Percentiles rank a stretch among this genome's conserved stretches.
phyloP scores from a whole-genome alignment of 495 filamentous ascomycete genomes.

The Aspergillus biplanus region DNA sequence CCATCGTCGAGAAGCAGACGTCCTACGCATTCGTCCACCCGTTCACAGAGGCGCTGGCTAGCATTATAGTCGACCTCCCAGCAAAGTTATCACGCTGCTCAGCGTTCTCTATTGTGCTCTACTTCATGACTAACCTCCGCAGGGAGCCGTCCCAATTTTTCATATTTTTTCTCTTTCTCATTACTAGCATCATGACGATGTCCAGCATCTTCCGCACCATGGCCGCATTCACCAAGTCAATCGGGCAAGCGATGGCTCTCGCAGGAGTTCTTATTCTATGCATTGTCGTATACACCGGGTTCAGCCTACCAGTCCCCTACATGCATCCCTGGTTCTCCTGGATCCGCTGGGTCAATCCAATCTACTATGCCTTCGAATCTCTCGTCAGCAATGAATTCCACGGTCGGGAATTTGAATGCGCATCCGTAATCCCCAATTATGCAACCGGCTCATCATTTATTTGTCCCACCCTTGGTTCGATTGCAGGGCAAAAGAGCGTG shows the following conservation, averaged over 20 bases:
- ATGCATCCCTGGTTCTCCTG: constrained; percentile 53
- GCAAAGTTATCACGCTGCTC: constrained; percentile 48
- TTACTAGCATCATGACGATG: constrained; percentile 56
- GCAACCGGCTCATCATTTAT: constrained; percentile 44
- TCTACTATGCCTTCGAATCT: constrained; percentile 44
- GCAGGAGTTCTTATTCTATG: constrained; percentile 46
- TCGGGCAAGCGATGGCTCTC: constrained; percentile 47
- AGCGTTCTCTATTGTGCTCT: constrained; percentile 56
- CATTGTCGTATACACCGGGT: constrained; percentile 49
- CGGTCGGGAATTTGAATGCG: constrained; percentile 48
- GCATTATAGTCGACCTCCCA: constrained; percentile 58
- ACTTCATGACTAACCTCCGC: constrained; percentile 57
- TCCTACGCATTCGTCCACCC: constrained; percentile 65
- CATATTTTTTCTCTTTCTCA: constrained; percentile 55
- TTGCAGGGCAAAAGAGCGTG: constrained; percentile 50
- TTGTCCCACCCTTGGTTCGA: constrained; percentile 55
- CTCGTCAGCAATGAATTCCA: constrained; percentile 60
- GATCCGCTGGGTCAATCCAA: constrained; percentile 47
- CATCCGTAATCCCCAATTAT: constrained; percentile 44
- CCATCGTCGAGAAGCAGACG: constrained; percentile 64
- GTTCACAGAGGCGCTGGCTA: constrained; percentile 57
- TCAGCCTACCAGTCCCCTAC: constrained; percentile 41
- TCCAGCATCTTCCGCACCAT: constrained; percentile 47
- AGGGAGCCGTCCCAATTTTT: constrained; percentile 57
- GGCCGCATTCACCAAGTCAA: constrained; percentile 40